Conservation (phyloP, 2,329 filamentous ascomycete genomes). For the Magnaporthiopsis rhizophila region DNA sequence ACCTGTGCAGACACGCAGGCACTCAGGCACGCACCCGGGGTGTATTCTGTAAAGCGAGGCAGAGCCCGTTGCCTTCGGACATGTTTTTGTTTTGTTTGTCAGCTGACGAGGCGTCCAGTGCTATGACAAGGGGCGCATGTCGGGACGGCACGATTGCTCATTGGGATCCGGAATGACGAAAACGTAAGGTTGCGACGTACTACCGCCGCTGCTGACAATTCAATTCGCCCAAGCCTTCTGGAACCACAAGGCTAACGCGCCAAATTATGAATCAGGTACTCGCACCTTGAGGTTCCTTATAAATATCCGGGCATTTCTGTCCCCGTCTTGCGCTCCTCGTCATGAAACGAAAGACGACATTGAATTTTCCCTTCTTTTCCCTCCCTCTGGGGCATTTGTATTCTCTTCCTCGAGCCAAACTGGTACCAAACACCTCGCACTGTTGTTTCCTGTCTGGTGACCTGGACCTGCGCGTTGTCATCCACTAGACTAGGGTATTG, state of each 20-base stretch:
- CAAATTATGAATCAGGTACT: background rate
- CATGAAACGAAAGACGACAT: background rate
- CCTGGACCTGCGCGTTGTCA: no score
- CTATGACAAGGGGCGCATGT: no score
- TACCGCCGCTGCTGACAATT: background rate
- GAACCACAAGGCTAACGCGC: background rate
- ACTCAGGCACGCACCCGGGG: no score
- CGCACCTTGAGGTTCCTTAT: background rate
- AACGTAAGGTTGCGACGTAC: background rate
- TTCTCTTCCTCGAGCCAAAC: no score
- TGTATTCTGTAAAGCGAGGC: background rate
- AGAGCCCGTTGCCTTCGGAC: background rate
- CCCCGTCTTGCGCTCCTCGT: no score
- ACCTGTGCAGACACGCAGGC: no score
- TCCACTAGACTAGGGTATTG: no score
- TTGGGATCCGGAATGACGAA: conserved; percentile 6
- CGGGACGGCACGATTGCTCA: conserved; percentile 1
- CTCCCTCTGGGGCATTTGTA: no score
- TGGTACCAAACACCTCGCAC: no score
- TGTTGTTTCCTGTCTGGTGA: no score
- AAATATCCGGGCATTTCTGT: background rate
- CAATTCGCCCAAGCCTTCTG: background rate
- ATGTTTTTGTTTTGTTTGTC: background rate
- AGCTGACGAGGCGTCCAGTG: background rate
- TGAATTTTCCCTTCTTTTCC: background rate